Conservation (phyloP, 1,284 basidiomycete genomes). For the Hymenochaete sp. region DNA sequence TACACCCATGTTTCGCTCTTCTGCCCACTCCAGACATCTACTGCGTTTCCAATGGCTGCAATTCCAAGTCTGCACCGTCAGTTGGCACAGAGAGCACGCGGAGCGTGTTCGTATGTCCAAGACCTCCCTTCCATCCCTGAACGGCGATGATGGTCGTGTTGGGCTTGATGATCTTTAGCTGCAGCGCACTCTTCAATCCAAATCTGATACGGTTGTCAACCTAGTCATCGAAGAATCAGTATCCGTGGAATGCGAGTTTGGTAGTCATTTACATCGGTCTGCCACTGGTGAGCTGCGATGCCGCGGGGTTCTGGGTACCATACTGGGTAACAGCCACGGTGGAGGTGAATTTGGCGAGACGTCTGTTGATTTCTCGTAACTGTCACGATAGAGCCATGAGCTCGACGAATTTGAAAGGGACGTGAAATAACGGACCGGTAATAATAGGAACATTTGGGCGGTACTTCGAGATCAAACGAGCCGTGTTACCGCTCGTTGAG, state of each 20-base stretch:
- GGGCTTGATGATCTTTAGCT: slow-evolving; percentile 81
- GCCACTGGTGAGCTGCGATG: slow-evolving; percentile 86
- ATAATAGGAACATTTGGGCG: slow-evolving; percentile 91
- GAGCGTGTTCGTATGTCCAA: slow-evolving; percentile 86
- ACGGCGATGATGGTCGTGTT: slow-evolving; percentile 91
- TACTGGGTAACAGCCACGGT: slow-evolving; percentile 97
- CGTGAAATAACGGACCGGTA: slow-evolving; percentile 49
- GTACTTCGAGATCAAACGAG: slow-evolving; percentile 96
- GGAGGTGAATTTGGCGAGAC: slow-evolving; percentile 92
- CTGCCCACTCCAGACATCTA: background rate
- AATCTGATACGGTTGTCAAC: slow-evolving; percentile 87
- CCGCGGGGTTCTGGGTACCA: slow-evolving; percentile 92
- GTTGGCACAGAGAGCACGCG: slow-evolving; percentile 80
- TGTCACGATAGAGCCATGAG: slow-evolving; percentile 25
- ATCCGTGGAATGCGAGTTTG: slow-evolving; percentile 24
- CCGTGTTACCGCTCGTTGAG: slow-evolving; percentile 94
- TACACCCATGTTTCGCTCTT: no score
- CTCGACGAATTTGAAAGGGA: background rate
- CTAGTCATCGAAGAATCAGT: slow-evolving; percentile 34
- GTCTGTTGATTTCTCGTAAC: slow-evolving; percentile 97
- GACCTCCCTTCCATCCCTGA: slow-evolving; percentile 97
- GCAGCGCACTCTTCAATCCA: slow-evolving; percentile 84
- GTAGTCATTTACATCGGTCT: slow-evolving; percentile 73
- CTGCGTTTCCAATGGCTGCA: slow-evolving; percentile 49
- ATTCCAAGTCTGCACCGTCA: slow-evolving; percentile 72